Percentiles rank a stretch among this genome's conserved stretches.
phyloP scores from a whole-genome alignment of 202 grass and related monocot species.

The Digitaria exilis region DNA sequence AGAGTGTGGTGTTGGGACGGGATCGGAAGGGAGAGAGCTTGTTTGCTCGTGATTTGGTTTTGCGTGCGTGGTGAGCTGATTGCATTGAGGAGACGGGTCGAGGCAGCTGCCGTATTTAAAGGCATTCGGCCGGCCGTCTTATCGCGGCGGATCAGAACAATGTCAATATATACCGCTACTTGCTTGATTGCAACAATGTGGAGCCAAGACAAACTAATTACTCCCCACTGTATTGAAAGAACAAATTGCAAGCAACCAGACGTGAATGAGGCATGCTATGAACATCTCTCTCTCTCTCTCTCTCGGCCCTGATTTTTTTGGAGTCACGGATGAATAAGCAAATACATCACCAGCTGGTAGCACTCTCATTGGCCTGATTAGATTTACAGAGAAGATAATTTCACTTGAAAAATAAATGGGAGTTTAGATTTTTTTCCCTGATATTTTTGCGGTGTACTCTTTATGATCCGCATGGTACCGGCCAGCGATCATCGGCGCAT shows the following conservation, averaged over 20 bases:
- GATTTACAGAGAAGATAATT: background rate
- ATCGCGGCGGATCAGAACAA: background rate
- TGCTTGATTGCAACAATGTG: background rate
- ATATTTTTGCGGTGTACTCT: background rate
- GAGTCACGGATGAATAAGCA: background rate
- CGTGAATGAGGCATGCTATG: background rate
- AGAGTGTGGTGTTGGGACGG: background rate
- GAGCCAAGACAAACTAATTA: background rate
- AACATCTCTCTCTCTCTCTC: background rate
- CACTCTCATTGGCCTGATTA: background rate
- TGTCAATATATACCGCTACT: background rate
- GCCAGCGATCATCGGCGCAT: background rate
- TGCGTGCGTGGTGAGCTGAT: background rate
- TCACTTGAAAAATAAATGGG: background rate
- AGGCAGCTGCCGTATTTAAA: background rate
- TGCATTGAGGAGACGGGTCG: background rate
- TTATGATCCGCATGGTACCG: background rate
- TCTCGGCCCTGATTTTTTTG: background rate
- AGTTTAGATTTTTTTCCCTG: background rate
- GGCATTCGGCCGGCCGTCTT: background rate
- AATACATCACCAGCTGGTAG: background rate
- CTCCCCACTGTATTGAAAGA: background rate
- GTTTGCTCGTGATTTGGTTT: background rate
- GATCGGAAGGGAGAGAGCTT: background rate
- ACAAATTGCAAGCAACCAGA: slow-evolving; percentile 9